Evolutionary conservation across 1,284 basidiomycete genomes (phyloP).

Genomic region (Moesziomyces globuligerus): DNA sequence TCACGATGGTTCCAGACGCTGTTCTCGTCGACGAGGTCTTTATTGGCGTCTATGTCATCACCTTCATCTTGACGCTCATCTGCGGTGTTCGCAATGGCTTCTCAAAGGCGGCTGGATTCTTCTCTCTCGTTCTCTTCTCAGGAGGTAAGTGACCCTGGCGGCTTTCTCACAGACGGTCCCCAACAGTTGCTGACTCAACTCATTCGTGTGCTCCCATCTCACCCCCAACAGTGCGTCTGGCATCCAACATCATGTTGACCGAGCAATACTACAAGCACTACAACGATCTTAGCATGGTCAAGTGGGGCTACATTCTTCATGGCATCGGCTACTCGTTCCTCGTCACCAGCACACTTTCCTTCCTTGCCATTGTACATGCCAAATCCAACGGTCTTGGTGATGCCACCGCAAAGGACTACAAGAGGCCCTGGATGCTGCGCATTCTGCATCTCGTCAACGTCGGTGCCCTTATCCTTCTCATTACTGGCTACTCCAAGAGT

Average conservation of each 20-base stretch:
- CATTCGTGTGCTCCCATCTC: too few species aligned
- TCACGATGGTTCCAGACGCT: conserved; percentile 1
- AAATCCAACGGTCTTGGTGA: conserved; percentile 3
- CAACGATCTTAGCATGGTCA: background rate
- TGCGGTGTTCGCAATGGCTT: conserved; percentile 7
- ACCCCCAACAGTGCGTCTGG: conserved; percentile 8
- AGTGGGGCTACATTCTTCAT: conserved; percentile 18
- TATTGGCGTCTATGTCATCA: conserved; percentile 7
- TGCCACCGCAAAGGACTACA: conserved; percentile 8
- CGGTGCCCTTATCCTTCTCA: conserved; percentile 18
- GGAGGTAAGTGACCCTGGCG: background rate
- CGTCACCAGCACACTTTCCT: conserved; percentile 7
- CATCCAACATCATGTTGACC: conserved; percentile 13
- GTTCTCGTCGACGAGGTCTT: conserved; percentile 3
- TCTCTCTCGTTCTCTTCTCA: conserved; percentile 8
- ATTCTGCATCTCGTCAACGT: conserved; percentile 15
- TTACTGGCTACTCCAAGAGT: conserved; percentile 18
- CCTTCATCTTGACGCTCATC: conserved; percentile 5
- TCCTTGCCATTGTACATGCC: conserved; percentile 9
- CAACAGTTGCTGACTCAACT: too few species aligned
- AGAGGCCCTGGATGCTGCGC: conserved; percentile 4
- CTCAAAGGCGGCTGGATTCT: conserved; percentile 3
- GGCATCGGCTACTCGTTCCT: conserved; percentile 25
- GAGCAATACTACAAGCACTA: conserved; percentile 17
- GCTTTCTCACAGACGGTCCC: background rate